Evolutionary conservation across 2,329 filamentous ascomycete genomes (phyloP).

Genomic region (Monascus ruber): DNA sequence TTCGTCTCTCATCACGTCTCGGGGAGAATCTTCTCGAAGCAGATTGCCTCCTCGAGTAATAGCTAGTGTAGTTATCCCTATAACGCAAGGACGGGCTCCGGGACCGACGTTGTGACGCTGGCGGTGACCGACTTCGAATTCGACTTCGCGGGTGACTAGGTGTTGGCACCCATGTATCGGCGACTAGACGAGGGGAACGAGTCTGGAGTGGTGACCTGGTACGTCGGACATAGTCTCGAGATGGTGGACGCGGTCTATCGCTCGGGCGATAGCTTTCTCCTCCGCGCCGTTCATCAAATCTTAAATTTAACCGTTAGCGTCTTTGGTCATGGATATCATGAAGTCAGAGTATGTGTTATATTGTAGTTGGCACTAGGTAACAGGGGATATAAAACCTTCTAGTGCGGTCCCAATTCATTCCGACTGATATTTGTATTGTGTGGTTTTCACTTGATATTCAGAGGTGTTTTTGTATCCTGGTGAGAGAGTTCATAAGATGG

Average conservation of each 20-base stretch:
- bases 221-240: conserved; percentile 25
- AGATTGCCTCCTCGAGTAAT: conserved; percentile 24
- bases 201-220: conserved; percentile 27
- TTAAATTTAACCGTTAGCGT: conserved; percentile 7
- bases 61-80: conserved; percentile 22
- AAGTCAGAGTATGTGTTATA: conserved; percentile 3
- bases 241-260: conserved; percentile 21
- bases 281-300: conserved; percentile 31
- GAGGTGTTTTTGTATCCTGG: too few relatives aligned
- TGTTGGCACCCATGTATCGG: conserved; percentile 33
- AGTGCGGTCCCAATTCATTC: conserved; percentile 32
- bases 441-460: too few relatives aligned
- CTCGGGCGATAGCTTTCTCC: conserved; percentile 34
- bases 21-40: conserved; percentile 31
- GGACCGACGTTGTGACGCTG: conserved; percentile 29
- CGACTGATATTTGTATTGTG: background rate
- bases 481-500: too few relatives aligned
- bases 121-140: conserved; percentile 33
- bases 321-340: background rate
- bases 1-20: conserved; percentile 25
- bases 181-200: conserved; percentile 25
- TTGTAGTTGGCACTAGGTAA: background rate
- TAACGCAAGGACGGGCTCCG: conserved; percentile 29
- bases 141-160: conserved; percentile 21
- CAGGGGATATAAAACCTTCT: conserved; percentile 22